A percentile compares a stretch with the other conserved stretches of the same genome.
These are phyloP conservation scores for Boletus eberwhitei DNA, from an alignment of 768 basidiomycete genomes.

Conservation along the genomic window DNA sequence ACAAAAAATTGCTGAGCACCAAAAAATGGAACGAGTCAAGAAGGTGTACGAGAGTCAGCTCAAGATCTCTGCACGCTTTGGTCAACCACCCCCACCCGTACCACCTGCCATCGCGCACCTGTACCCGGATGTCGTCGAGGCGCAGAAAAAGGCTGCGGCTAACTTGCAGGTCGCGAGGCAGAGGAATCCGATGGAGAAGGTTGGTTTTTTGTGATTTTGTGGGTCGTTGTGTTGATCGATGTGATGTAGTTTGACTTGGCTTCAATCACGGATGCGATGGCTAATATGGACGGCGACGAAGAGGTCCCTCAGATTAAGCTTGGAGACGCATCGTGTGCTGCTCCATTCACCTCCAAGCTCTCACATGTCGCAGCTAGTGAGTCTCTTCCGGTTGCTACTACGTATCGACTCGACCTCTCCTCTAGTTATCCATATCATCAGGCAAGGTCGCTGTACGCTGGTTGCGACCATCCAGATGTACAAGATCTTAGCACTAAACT, in stretches of 20 bases:
- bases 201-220: conserved; percentile 30
- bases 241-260: conserved; percentile 66
- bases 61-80: conserved; percentile 84
- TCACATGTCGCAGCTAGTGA: conserved; percentile 95
- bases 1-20: conserved; percentile 90
- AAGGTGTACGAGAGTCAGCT: conserved; percentile 97
- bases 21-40: conserved; percentile 86
- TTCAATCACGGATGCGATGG: conserved; percentile 77
- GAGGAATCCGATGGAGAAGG: conserved; percentile 90
- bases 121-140: conserved; percentile 87
- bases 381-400: conserved; percentile 29
- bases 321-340: conserved; percentile 98
- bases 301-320: conserved; percentile 98
- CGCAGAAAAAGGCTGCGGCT: conserved; percentile 78
- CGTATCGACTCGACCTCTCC: not conserved
- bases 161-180: conserved; percentile 62
- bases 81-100: conserved; percentile 90
- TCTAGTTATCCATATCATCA: conserved; percentile 91
- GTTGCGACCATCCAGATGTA: conserved; percentile 99
- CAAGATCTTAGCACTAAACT: conserved; percentile 97
- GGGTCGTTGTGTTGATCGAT: conserved; percentile 7
- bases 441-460: conserved; percentile 97
- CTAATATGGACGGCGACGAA: conserved; percentile 92
- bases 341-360: conserved; percentile 97
- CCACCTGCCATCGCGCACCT: conserved; percentile 84